Percentiles rank a stretch among this genome's conserved stretches.
phyloP scores from a whole-genome alignment of 1,284 basidiomycete species.

The Ustilago sp. region DNA sequence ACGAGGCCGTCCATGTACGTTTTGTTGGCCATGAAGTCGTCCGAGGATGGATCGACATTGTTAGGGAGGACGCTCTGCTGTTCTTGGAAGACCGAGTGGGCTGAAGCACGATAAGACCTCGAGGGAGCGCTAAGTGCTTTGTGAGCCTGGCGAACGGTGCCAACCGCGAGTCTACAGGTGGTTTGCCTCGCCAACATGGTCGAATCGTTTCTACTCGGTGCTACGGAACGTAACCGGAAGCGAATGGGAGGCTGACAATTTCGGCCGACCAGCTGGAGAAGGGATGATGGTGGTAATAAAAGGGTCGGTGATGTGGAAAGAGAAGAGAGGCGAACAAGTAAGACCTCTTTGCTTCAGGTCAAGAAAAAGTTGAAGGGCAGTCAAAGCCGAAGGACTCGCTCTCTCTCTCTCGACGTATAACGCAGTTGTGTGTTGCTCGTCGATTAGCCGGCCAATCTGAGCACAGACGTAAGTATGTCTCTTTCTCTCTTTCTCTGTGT shows the following conservation, averaged over 20 bases:
- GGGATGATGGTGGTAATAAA: not conserved
- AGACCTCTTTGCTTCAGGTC: not conserved
- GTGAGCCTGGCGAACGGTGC: slow-evolving; percentile 22
- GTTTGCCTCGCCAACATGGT: slow-evolving; percentile 27
- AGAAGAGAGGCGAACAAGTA: not conserved
- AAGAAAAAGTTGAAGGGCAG: not conserved
- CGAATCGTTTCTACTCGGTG: not conserved
- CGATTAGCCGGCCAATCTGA: not conserved
- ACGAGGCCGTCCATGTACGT: slow-evolving; percentile 58
- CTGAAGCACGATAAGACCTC: slow-evolving; percentile 29
- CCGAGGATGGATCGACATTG: slow-evolving; percentile 52
- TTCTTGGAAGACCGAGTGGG: slow-evolving; percentile 41
- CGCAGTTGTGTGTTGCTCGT: slow-evolving; percentile 3
- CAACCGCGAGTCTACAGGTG: slow-evolving; percentile 3
- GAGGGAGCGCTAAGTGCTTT: slow-evolving; percentile 7
- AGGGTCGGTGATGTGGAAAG: too few species aligned
- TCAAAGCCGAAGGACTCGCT: not conserved
- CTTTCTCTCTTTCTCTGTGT: not conserved
- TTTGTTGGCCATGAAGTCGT: slow-evolving; percentile 57
- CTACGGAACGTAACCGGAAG: not conserved
- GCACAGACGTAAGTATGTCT: not conserved
- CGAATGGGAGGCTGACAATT: not conserved
- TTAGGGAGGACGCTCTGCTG: slow-evolving; percentile 56
- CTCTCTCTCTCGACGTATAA: not conserved
- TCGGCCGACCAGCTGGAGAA: not conserved